These are phyloP conservation scores for Erysiphe pulchra DNA, from an alignment of 2,329 filamentous ascomycete genomes.

Conservation along the genomic window DNA sequence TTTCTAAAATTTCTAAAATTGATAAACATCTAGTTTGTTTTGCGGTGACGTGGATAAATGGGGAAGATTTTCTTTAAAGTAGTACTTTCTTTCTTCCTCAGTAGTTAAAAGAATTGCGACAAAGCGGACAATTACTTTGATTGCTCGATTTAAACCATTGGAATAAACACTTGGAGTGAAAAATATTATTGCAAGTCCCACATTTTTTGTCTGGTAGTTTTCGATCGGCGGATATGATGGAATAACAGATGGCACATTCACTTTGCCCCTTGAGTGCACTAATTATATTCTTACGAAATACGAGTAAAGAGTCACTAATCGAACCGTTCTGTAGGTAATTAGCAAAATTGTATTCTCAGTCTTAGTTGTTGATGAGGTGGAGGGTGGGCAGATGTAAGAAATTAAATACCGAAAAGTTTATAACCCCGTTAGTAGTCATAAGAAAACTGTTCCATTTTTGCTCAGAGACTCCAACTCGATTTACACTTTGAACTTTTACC, in stretches of 20 bases:
- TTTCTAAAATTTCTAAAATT: too few species aligned
- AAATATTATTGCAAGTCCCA: slow-evolving; percentile 76
- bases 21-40: too few species aligned
- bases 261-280: slow-evolving; percentile 77
- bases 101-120: slow-evolving; percentile 21
- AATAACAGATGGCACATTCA: slow-evolving; percentile 94
- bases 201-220: slow-evolving; percentile 81
- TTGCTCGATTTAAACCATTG: slow-evolving; percentile 95
- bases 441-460: slow-evolving; percentile 87
- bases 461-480: slow-evolving; percentile 68
- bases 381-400: not conserved
- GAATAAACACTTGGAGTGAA: slow-evolving; percentile 74
- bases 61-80: too few species aligned
- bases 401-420: slow-evolving; percentile 48
- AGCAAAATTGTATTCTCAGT: not conserved
- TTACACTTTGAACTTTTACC: slow-evolving; percentile 50
- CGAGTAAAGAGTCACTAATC: slow-evolving; percentile 62
- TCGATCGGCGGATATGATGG: slow-evolving; percentile 69
- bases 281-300: slow-evolving; percentile 68
- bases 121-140: slow-evolving; percentile 76
- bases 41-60: too few species aligned
- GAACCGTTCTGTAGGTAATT: slow-evolving; percentile 35
- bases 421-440: slow-evolving; percentile 67
- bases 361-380: not conserved
- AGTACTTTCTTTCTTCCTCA: not conserved